These are phyloP conservation scores for Lactarius quietus DNA, from an alignment of 768 basidiomycete species.

Conservation along the genomic window DNA sequence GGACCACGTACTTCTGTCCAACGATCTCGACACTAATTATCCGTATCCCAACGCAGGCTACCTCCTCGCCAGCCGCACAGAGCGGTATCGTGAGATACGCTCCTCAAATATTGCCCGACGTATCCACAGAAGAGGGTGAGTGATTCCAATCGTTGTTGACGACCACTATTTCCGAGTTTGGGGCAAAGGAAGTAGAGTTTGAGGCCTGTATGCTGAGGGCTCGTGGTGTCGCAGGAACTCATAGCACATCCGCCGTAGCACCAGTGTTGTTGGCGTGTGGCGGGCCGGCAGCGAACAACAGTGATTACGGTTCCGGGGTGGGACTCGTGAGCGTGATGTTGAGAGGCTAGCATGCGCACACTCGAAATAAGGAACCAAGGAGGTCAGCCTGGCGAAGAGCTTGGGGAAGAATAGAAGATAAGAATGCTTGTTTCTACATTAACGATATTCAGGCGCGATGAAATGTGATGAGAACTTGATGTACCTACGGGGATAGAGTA, in stretches of 20 bases:
- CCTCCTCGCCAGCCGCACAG: slow-evolving; percentile 46
- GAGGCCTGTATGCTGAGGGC: slow-evolving; percentile 35
- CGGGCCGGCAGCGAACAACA: neutral
- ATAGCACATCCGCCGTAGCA: neutral
- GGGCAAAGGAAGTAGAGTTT: slow-evolving; percentile 41
- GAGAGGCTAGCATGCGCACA: neutral
- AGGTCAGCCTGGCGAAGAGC: neutral
- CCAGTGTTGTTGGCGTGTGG: neutral
- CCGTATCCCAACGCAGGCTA: slow-evolving; percentile 64
- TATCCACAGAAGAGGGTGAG: slow-evolving; percentile 34
- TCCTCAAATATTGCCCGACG: slow-evolving; percentile 45
- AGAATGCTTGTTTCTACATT: neutral
- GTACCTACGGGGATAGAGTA: neutral
- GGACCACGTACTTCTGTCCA: slow-evolving; percentile 66
- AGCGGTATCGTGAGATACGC: slow-evolving; percentile 55
- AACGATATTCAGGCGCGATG: neutral
- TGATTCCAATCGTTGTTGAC: slow-evolving; percentile 80
- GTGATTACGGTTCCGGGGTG: neutral
- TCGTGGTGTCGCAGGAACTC: slow-evolving; percentile 55
- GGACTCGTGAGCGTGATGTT: neutral
- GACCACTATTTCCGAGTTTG: slow-evolving; percentile 60
- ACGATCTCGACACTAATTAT: slow-evolving; percentile 56
- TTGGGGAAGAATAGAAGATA: neutral
- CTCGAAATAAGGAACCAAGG: neutral
- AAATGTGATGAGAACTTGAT: neutral